A percentile compares a stretch with the other conserved stretches of the same genome.
Conservation (phyloP, 1,284 basidiomycete genomes). For the Ustilago hordei region DNA sequence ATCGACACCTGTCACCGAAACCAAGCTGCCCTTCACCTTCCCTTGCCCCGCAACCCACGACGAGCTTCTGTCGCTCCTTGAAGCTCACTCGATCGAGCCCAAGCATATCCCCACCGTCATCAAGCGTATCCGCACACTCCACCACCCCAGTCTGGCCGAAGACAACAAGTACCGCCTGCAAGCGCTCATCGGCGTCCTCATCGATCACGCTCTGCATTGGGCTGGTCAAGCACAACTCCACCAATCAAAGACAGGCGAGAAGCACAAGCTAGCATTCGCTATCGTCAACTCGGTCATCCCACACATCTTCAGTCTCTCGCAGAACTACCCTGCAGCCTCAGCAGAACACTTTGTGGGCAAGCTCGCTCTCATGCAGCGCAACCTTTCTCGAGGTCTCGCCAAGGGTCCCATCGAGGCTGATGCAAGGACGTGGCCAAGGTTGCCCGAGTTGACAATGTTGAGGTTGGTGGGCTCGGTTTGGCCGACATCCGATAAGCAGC, state of each 20-base stretch:
- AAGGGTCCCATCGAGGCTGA: conserved; percentile 77
- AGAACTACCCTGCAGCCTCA: conserved; percentile 82
- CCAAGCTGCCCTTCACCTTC: conserved; percentile 85
- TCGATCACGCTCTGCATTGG: conserved; percentile 86
- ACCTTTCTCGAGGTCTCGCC: conserved; percentile 85
- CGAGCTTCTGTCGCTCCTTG: conserved; percentile 85
- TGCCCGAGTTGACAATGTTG: conserved; percentile 84
- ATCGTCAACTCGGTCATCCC: conserved; percentile 80
- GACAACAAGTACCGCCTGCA: conserved; percentile 86
- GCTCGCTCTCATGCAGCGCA: conserved; percentile 91
- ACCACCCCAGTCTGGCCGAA: conserved; percentile 88
- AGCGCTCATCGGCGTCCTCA: conserved; percentile 80
- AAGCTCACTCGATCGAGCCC: conserved; percentile 73
- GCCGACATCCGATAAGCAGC: conserved; percentile 94
- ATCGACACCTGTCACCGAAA: conserved; percentile 21
- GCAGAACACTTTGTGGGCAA: conserved; percentile 86
- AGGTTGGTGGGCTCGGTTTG: conserved; percentile 84
- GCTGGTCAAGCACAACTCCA: conserved; percentile 41
- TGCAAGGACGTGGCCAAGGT: conserved; percentile 87
- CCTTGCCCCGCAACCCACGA: conserved; percentile 86
- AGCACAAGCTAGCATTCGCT: conserved; percentile 75
- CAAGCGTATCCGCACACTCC: conserved; percentile 88
- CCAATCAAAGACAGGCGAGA: conserved; percentile 50
- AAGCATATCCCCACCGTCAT: conserved; percentile 82
- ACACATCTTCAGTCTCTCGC: conserved; percentile 83